A percentile compares a stretch with the other conserved stretches of the same genome.
Conservation (phyloP, 495 filamentous ascomycete species). For the Venustampulla echinocandica region DNA sequence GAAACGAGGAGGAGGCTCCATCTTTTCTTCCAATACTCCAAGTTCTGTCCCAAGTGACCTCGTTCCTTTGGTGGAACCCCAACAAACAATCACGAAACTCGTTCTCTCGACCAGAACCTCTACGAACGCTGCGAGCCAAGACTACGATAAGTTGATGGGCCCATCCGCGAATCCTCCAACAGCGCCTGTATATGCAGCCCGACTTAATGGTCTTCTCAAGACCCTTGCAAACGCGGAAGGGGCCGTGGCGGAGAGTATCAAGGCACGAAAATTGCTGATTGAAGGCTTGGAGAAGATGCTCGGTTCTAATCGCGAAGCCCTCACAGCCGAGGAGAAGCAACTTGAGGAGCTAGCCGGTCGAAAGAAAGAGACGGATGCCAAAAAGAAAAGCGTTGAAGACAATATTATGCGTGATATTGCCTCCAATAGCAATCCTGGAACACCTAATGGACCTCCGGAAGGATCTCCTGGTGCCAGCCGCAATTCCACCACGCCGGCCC, state of each 20-base stretch:
- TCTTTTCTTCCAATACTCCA: constrained; percentile 51
- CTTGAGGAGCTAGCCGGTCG: constrained; percentile 49
- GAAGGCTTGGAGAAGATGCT: constrained; percentile 75
- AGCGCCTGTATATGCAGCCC: constrained; percentile 84
- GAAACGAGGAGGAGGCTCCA: constrained; percentile 58
- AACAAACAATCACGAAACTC: constrained; percentile 64
- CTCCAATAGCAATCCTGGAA: constrained; percentile 32
- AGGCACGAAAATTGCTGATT: constrained; percentile 70
- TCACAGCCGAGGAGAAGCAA: constrained; percentile 58
- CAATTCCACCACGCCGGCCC: constrained; percentile 27
- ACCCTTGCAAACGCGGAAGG: constrained; percentile 83
- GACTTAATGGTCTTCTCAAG: constrained; percentile 78
- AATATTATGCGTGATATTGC: constrained; percentile 76
- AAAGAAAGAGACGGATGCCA: constrained; percentile 57
- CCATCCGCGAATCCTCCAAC: constrained; percentile 55
- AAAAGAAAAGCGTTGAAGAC: constrained; percentile 81
- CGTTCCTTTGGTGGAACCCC: constrained; percentile 59
- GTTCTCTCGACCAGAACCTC: constrained; percentile 51
- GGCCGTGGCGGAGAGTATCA: constrained; percentile 83
- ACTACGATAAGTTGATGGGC: constrained; percentile 75
- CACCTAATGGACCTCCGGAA: constrained; percentile 28
- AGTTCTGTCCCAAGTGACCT: constrained; percentile 66
- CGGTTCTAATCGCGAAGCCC: constrained; percentile 57
- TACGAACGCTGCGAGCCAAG: constrained; percentile 58
- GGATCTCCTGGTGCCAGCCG: constrained; percentile 25